phyloP scores from a whole-genome alignment of 352 stramenopile genomes.

The Blastocystis hominis region DNA sequence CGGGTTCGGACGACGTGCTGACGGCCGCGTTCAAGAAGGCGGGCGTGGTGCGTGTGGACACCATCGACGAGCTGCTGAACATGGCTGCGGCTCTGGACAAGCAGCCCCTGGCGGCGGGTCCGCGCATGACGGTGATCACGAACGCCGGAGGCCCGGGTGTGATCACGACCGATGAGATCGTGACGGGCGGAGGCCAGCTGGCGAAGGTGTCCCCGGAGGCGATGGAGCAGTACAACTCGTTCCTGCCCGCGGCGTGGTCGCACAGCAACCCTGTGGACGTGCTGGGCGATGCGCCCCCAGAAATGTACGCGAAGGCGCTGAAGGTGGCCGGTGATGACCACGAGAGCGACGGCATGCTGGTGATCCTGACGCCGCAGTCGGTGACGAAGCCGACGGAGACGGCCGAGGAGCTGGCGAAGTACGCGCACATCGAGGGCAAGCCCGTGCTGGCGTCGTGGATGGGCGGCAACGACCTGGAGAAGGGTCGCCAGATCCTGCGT shows the following conservation, averaged over 20 bases:
- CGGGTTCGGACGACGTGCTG: conserved; percentile 62
- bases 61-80: conserved; percentile 63
- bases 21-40: conserved; percentile 61
- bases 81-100: conserved; percentile 62
- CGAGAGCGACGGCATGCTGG: conserved; percentile 62
- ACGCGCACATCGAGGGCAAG: conserved; percentile 61
- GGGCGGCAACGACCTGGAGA: conserved; percentile 60
- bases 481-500: conserved; percentile 61
- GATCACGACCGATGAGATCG: conserved; percentile 62
- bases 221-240: conserved; percentile 60
- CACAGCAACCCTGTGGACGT: conserved; percentile 63
- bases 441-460: conserved; percentile 64
- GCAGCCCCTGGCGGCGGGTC: conserved; percentile 58
- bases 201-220: conserved; percentile 61
- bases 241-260: conserved; percentile 61
- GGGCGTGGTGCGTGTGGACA: conserved; percentile 62
- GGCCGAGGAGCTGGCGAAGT: conserved; percentile 61
- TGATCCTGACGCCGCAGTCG: conserved; percentile 64
- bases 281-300: conserved; percentile 62
- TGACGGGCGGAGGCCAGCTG: conserved; percentile 60
- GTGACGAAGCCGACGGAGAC: conserved; percentile 63
- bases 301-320: conserved; percentile 61
- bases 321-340: conserved; percentile 60
- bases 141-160: conserved; percentile 63
- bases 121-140: conserved; percentile 62